Evolutionary conservation across 2,329 filamentous ascomycete genomes (phyloP).

Genomic region (Parastagonospora avenae): DNA sequence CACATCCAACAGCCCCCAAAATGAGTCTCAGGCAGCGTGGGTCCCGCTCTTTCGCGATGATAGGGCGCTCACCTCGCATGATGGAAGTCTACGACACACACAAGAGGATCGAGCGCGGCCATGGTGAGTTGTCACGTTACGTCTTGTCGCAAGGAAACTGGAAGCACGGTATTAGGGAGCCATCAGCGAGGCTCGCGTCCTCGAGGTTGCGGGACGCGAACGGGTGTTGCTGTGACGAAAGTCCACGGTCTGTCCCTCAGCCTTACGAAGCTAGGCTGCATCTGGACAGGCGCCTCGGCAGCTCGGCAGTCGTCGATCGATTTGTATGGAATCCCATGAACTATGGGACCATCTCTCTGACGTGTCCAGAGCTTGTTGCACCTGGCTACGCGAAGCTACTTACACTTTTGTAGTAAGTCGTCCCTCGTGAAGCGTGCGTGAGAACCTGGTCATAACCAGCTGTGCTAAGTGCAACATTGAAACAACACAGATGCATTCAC

Average conservation of each 20-base stretch:
- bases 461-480: not conserved
- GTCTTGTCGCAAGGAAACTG: not conserved
- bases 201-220: conserved; percentile 21
- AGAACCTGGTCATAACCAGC: not conserved
- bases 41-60: conserved; percentile 4
- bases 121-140: conserved; percentile 31
- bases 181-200: conserved; percentile 20
- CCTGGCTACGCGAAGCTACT: no score
- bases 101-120: conserved; percentile 46
- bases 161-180: not conserved
- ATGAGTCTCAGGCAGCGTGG: not conserved
- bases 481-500: not conserved
- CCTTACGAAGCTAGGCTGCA: conserved; percentile 24
- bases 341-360: not conserved
- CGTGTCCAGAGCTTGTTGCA: not conserved
- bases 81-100: conserved; percentile 61
- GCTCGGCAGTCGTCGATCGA: conserved; percentile 1
- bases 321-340: not conserved
- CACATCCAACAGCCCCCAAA: not conserved
- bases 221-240: conserved; percentile 29
- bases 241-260: conserved; percentile 13
- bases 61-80: conserved; percentile 50
- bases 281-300: conserved; percentile 18
- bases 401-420: no score
- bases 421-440: not conserved